phyloP scores from a whole-genome alignment of 805 yeast genomes.

The Wickerhamomyces bovis region DNA sequence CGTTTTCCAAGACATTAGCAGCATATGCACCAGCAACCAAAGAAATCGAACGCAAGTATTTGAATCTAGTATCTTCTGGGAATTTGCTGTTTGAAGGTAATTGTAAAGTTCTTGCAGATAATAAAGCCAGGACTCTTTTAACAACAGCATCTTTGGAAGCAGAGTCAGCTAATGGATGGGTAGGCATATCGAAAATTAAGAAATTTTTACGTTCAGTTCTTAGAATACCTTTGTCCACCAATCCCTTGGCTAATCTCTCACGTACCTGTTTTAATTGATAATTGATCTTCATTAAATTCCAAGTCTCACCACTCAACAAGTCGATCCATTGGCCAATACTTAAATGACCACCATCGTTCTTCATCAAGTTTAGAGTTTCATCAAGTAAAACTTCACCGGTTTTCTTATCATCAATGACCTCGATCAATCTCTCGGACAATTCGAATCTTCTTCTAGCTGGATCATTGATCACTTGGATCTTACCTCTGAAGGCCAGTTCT shows the following conservation, averaged over 20 bases:
- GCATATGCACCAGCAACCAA: constrained; percentile 89
- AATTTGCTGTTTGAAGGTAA: constrained; percentile 56
- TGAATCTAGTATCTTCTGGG: constrained; percentile 61
- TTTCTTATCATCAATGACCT: constrained; percentile 76
- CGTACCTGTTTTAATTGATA: constrained; percentile 97
- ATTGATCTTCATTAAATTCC: constrained; percentile 91
- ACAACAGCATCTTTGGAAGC: constrained; percentile 77
- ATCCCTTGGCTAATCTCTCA: constrained; percentile 91
- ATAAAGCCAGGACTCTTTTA: constrained; percentile 60
- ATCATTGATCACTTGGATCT: constrained; percentile 84
- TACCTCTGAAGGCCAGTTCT: constrained; percentile 88
- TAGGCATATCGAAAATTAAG: constrained; percentile 94
- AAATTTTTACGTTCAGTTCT: constrained; percentile 95
- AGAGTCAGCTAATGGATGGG: constrained; percentile 91
- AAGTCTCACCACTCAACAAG: constrained; percentile 88
- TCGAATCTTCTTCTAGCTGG: constrained; percentile 88
- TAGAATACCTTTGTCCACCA: constrained; percentile 93
- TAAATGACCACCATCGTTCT: constrained; percentile 69
- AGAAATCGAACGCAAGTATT: constrained; percentile 70
- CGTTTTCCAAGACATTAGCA: constrained; percentile 93
- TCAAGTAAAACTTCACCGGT: constrained; percentile 95
- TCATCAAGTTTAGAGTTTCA: constrained; percentile 88
- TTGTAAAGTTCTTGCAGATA: constrained; percentile 66
- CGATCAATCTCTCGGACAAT: constrained; percentile 78
- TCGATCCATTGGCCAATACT: constrained; percentile 91